Base-by-base conservation (phyloP, 805 yeast species). In the Lachancea waltii region DNA sequence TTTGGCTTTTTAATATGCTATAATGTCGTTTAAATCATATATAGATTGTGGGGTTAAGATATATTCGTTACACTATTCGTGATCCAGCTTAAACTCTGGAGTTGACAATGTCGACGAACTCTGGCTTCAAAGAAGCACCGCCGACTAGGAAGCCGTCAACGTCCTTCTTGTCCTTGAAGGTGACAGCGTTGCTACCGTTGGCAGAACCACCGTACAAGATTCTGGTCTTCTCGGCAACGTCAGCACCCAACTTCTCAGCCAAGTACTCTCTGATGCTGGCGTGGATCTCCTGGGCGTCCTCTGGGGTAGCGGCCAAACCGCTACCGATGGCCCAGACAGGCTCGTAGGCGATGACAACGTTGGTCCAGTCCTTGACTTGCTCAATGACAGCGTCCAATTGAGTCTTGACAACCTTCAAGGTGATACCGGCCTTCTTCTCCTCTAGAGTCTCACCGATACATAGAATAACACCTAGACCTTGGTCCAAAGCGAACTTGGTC, bases 251-350 rank as follows among this genome's bases (percentile, higher is more conserved):
- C 65, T 81, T 77, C 58, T 74, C 69, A 53, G 77, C 71, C 65
- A 92, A 76, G 76, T 75, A 87, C 46, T 69, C 75, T 76, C 98
- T 85, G 70, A 92, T 85, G 54, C 74, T 75, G 63, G 76, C 75
- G 73, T 92, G 98, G 60, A 92, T 85, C 52, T 81, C 86, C 73
- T 92, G 96, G 53, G 98, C 98, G 64, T 92, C 98, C 53, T 83
- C 85, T 53, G 98, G 87, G 55, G 98, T 92, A 46, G 98, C 97
- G 58, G 97, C 96, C 62, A 92, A 79, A 63, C 98, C 98, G 55
- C 97, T 89, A 67, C 98, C 98, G 58, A 92, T 92, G 57, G 98
- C 98, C 98, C 98, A 92, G 53, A 92, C 95, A 57, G 98, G 98
- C 74, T 92, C 98, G 73, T 92, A 92, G 60, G 98, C 98, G 65